Evolutionary conservation across 768 basidiomycete genomes (phyloP), one percentile per base, ranked within the genome.

Genomic region (Lentinula detonsa): DNA sequence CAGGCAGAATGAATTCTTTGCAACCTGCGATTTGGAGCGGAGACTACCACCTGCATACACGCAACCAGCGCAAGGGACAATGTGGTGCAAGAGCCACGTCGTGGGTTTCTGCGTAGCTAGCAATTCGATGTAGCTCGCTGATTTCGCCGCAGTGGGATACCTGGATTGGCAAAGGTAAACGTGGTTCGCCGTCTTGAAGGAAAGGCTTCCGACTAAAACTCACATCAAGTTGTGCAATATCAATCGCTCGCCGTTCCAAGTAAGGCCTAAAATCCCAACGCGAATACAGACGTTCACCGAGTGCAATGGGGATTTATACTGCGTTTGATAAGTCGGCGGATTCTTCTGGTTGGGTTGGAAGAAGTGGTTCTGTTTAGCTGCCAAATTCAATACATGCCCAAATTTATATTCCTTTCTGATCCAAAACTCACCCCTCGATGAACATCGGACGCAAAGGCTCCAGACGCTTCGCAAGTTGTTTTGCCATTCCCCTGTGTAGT

Each of bases 21-120:
- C 28, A 3, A 69, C 81, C 64, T 63, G 82, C 86, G 86, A 66
- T 88, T 88, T 3, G 83, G 82, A 10, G 81, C 77, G 23, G 79
- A 73, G 39, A 81, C 75, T 3, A 78, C 87, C 3, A 90, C 78
- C 58, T 88, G 85, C 46, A 89, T 80, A 66, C 84, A 86, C 21
- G 87, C 87, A 5, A 87, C 89, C 23, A 90, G 77, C 0, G 87
- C 86, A 34, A 67, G 2, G 88, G 88, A 71, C 87, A 89, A 66
- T 90, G 87, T 4, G 89, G 87, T 0, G 87, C 88, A 56, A 86
- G 68, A 10, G 82, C 87, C 57, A 90, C 83, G 63, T 90, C 90
- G 67, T 89, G 90, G 3, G 81, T 84, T 69, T 88, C 85, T 1
- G 81, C 80, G 65, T 87, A 72, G 23, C 77, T 73, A 5, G 85